Base-by-base conservation (phyloP, 495 filamentous ascomycete species). In the Lasiosphaeris hirsuta region DNA sequence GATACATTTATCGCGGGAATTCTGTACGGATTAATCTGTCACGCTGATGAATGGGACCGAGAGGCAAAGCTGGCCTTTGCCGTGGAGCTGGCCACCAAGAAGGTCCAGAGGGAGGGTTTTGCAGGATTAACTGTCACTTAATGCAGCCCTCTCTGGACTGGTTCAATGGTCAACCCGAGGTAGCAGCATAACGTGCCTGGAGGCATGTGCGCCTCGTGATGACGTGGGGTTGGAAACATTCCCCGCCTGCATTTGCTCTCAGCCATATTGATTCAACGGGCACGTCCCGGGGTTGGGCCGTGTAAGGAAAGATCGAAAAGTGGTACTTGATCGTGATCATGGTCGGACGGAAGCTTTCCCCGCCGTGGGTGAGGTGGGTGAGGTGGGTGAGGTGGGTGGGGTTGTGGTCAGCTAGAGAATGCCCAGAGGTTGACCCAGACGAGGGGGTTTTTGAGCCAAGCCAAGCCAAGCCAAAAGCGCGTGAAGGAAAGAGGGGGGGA, bases 1-100 rank as follows among this genome's bases (percentile, higher is more conserved):
- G 87, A 90, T 64, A 89, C 87, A 1, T 90, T 90, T 61, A 83
- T 88, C 58, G 87, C 86, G 7, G 87, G 86, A 19, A 82, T 89
- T 67, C 68, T 90, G 41, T 89, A 84, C 65, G 79, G 76, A 15
- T 63, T 87, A 59, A 69, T 78, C 44, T 81, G 73, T 60, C 80
- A 78, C 62, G 57, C 60, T 19, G 61, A 76, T 17, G 75, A 78
- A 58, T 86, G 83, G 84, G 65, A 73, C 60, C 63, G 76, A 15
- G 59, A 69, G 48, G 51, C 37, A 50, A 85, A 77, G 69, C 72
- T 90, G 47, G 58, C 54, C 13, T 87, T 89, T 70, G 86, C 85
- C 41, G 87, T 84, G 57, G 77, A 78, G 30, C 66, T 90, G 67
- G 86, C 87, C 46, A 87, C 85, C 42, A 75, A 75, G 57, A 90